Evolutionary conservation across 163 green algal genomes (phyloP), one percentile per base, ranked within the genome.

Genomic region (Dunaliella salina): DNA sequence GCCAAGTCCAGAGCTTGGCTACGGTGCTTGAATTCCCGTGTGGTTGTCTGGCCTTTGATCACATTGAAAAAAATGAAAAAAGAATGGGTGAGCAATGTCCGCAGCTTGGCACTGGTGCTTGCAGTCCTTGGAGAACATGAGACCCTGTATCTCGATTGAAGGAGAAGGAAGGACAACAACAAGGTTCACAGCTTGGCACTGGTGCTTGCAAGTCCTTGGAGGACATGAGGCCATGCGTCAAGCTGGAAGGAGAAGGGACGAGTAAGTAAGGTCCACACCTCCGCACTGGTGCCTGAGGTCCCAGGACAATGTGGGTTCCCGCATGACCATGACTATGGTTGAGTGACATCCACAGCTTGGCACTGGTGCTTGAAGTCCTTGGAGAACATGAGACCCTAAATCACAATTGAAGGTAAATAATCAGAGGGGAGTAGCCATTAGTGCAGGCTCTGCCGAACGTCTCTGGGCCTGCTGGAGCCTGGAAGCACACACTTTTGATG

Each of bases 291-390:
- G 91, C 90, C 95, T 95, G n/a, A n/a, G n/a, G n/a, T n/a, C n/a
- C n/a, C n/a, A n/a, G n/a, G n/a, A n/a, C n/a, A n/a, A n/a, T n/a
- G n/a, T n/a, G 91, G 97, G 98, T 89, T 97, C 93, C 85, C 90
- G 90, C 83, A 8, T 4, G 80, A 89, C 88, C 18, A 87, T 86
- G 8, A 50, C 4, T 15, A 50, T 8, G 8, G 8, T 3, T 50
- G 4, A 50, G 40, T 8, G 40, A 92, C 30, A 34, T 95, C 94
- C 0, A 90, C 91, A 0, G 95, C 95, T 82, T 95, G 87, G 82
- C 95, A 91, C 83, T 98, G 95, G 69, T 93, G 91, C 90, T 95
- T 95, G 92, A 98, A 98, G 90, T 97, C 93, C 85, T 92, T 92
- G 82, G 24, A 25, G 67, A 90, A 88, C 29, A 88, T 86, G 25